A percentile compares a stretch with the other conserved stretches of the same genome.
Evolutionary conservation across 2,329 filamentous ascomycete genomes (phyloP).

Genomic region (Colletotrichum somersetense): DNA sequence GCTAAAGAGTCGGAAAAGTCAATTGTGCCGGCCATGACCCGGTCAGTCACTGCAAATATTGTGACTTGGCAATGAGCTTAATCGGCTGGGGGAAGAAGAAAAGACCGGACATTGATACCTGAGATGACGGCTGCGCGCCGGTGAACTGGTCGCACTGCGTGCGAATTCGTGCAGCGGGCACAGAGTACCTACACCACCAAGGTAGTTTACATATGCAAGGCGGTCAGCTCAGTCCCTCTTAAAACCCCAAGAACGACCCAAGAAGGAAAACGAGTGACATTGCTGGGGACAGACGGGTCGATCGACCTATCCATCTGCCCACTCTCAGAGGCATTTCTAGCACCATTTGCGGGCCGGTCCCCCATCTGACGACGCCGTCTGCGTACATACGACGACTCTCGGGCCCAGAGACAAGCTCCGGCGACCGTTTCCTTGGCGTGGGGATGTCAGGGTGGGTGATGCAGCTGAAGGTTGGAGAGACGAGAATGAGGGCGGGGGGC

Average conservation of each 20-base stretch:
- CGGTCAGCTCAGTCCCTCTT: too few species aligned
- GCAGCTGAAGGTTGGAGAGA: conserved; percentile 28
- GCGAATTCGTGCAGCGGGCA: conserved; percentile 16
- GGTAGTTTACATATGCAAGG: too few species aligned
- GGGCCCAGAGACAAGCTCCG: conserved; percentile 18
- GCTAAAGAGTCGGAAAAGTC: conserved; percentile 15
- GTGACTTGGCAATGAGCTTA: conserved; percentile 35
- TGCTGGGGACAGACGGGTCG: neutral
- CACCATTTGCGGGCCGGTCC: conserved; percentile 23
- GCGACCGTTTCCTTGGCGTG: conserved; percentile 33
- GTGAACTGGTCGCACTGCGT: conserved; percentile 12
- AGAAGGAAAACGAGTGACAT: neutral
- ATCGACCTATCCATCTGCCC: conserved; percentile 28
- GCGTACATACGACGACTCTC: neutral
- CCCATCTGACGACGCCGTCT: neutral
- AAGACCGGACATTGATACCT: neutral
- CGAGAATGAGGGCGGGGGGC: conserved; percentile 4
- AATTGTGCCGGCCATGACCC: conserved; percentile 35
- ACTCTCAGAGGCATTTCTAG: conserved; percentile 13
- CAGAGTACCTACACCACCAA: neutral
- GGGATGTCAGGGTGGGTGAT: conserved; percentile 34
- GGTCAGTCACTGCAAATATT: conserved; percentile 11
- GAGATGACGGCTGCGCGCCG: conserved; percentile 11
- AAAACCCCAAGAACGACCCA: conserved; percentile 9
- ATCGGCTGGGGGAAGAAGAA: neutral